Evolutionary conservation across 2,329 filamentous ascomycete genomes (phyloP).

Genomic region (Alternaria infectoria): DNA sequence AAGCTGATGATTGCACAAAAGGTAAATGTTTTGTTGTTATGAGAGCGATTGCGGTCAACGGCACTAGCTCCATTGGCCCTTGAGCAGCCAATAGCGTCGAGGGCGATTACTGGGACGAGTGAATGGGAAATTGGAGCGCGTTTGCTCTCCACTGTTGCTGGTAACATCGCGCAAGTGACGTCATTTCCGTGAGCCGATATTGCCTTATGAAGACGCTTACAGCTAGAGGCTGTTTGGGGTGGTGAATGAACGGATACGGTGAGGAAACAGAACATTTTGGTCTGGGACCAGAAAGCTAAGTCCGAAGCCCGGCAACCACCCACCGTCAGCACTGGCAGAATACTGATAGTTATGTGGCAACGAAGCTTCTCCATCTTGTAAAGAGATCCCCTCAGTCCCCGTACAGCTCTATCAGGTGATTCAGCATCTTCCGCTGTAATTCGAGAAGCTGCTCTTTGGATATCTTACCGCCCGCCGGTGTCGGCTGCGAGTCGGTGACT

Average conservation of each 20-base stretch:
- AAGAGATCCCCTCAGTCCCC: constrained; percentile 23
- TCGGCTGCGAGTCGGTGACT: constrained; percentile 1
- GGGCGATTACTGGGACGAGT: constrained; percentile 3
- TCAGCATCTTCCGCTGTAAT: constrained; percentile 46
- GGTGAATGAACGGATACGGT: not conserved
- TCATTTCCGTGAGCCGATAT: not conserved
- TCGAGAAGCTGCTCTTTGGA: constrained; percentile 35
- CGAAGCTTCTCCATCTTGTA: not conserved
- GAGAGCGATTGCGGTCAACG: not conserved
- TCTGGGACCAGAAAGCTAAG: not conserved
- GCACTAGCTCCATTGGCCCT: constrained; percentile 1
- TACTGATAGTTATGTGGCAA: not conserved
- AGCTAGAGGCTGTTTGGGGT: not conserved
- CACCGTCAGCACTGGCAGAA: not conserved
- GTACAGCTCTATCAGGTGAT: constrained; percentile 41
- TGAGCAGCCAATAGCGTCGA: constrained; percentile 10
- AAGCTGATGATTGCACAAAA: not conserved
- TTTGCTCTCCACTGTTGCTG: constrained; percentile 10
- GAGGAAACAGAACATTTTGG: not conserved
- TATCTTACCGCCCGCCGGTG: constrained; percentile 23
- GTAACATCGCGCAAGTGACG: not conserved
- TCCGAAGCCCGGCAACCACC: not conserved
- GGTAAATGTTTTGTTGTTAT: constrained; percentile 9
- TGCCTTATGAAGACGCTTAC: not conserved
- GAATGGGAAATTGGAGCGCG: not conserved